These are phyloP conservation scores for Fusarium sp. DNA, from an alignment of 2,329 filamentous ascomycete species.

Conservation along the genomic window DNA sequence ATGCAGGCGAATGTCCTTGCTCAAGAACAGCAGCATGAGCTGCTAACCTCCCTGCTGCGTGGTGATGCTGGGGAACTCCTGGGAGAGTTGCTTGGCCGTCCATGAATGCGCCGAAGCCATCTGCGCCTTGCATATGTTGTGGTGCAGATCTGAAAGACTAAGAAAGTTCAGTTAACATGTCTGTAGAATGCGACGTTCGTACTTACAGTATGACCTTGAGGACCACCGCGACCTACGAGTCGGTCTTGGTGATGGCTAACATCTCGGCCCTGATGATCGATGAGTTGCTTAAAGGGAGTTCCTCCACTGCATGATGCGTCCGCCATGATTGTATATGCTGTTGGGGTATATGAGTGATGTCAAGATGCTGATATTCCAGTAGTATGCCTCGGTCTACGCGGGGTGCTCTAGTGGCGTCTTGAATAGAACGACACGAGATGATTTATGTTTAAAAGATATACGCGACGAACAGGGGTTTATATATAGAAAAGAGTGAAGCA, in stretches of 20 bases:
- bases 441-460: neutral
- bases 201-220: constrained; percentile 50
- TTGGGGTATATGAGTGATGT: neutral
- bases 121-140: constrained; percentile 45
- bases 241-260: constrained; percentile 57
- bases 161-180: neutral
- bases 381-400: constrained; percentile 36
- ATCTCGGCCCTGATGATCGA: constrained; percentile 57
- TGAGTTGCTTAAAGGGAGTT: constrained; percentile 57
- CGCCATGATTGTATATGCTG: constrained; percentile 48
- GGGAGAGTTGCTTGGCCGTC: constrained; percentile 46
- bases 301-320: constrained; percentile 57
- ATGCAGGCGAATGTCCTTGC: constrained; percentile 40
- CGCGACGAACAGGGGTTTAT: neutral
- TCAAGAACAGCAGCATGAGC: constrained; percentile 52
- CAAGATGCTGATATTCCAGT: constrained; percentile 6
- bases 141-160: constrained; percentile 53
- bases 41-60: constrained; percentile 52
- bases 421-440: neutral
- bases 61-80: constrained; percentile 49
- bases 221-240: constrained; percentile 48
- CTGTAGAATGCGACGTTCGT: neutral
- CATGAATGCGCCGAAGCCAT: constrained; percentile 54
- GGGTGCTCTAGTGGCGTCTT: constrained; percentile 13
- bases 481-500: neutral